phyloP scores from a whole-genome alignment of 306 rosid genomes.

The Ormosia semicastrata region DNA sequence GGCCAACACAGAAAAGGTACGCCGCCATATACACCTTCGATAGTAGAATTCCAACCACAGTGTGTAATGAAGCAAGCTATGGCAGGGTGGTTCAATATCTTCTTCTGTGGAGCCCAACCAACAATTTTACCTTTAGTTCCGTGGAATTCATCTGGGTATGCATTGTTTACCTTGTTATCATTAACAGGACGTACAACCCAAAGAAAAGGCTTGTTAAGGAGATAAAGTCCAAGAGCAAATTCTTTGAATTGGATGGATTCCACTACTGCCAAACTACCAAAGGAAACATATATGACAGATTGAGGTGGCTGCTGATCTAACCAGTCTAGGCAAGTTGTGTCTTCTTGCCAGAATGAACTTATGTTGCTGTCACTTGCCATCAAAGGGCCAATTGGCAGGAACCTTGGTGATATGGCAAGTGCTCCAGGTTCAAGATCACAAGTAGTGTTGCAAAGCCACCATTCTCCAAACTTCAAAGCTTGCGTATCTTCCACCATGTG shows the following conservation, averaged over 20 bases:
- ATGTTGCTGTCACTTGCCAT: neutral
- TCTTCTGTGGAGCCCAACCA: constrained; percentile 33
- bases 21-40: constrained; percentile 30
- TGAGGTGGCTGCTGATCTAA: constrained; percentile 6
- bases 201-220: constrained; percentile 15
- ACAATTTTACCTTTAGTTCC: constrained; percentile 16
- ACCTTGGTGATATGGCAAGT: neutral
- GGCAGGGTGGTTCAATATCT: constrained; percentile 27
- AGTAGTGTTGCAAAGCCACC: constrained; percentile 17
- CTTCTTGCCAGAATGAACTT: constrained; percentile 11
- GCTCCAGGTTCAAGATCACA: constrained; percentile 9
- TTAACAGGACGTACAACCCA: neutral
- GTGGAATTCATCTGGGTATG: constrained; percentile 14
- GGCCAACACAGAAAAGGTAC: constrained; percentile 44
- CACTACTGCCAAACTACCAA: neutral
- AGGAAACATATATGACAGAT: constrained; percentile 21
- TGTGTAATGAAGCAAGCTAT: constrained; percentile 43
- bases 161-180: neutral
- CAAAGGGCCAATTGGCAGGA: constrained; percentile 3
- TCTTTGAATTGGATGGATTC: neutral
- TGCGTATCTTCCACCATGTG: neutral
- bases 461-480: neutral
- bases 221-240: constrained; percentile 12
- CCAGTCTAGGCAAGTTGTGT: neutral
- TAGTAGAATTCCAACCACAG: constrained; percentile 42